A percentile compares a stretch with the other conserved stretches of the same genome.
phyloP scores from a whole-genome alignment of 306 rosid species.

The Fragaria nilgerrensis region DNA sequence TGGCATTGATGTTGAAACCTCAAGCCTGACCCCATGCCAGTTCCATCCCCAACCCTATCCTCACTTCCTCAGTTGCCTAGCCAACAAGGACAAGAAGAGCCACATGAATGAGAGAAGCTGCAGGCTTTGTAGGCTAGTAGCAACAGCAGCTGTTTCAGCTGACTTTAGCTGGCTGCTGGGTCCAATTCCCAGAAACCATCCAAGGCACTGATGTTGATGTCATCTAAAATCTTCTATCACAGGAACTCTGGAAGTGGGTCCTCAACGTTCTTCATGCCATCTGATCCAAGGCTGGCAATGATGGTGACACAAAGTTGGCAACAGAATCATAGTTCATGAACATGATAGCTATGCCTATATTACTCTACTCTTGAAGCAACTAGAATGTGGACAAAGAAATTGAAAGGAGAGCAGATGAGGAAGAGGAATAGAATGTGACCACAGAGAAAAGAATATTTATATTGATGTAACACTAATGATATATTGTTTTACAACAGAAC shows the following conservation, averaged over 20 bases:
- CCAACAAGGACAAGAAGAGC: conserved; percentile 17
- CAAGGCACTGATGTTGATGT: conserved; percentile 50
- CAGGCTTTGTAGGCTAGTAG: conserved; percentile 2
- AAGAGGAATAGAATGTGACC: conserved; percentile 23
- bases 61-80: conserved; percentile 13
- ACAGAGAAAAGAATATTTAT: conserved; percentile 12
- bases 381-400: conserved; percentile 16
- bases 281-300: conserved; percentile 37
- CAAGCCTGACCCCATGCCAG: conserved; percentile 15
- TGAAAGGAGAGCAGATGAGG: conserved; percentile 11
- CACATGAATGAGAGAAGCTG: conserved; percentile 21
- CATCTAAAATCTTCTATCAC: conserved; percentile 31
- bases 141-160: conserved; percentile 17
- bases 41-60: conserved; percentile 22
- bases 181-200: conserved; percentile 35
- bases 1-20: conserved; percentile 33
- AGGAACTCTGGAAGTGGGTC: conserved; percentile 41
- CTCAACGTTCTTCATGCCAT: conserved; percentile 27
- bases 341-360: background rate
- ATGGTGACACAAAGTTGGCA: conserved; percentile 26
- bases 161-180: conserved; percentile 31
- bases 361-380: conserved; percentile 25
- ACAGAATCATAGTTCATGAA: conserved; percentile 17
- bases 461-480: conserved; percentile 24
- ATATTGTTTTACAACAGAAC: conserved; percentile 30